Percentiles rank a stretch among this genome's conserved stretches.
These are phyloP conservation scores for Triticum urartu DNA, from an alignment of 176 grass and related monocot genomes.

Conservation along the genomic window DNA sequence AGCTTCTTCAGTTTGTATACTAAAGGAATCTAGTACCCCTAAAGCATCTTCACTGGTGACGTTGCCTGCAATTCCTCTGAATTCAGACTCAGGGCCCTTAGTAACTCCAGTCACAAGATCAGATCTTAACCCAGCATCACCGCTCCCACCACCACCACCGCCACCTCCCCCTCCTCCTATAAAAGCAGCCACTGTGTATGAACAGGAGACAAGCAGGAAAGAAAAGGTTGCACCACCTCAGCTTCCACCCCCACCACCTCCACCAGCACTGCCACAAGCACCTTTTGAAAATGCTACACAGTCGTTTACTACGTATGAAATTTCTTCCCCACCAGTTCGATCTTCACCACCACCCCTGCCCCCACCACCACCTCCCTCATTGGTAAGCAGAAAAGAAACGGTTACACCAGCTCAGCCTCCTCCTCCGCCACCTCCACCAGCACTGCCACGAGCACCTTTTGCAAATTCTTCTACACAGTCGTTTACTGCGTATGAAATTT, in stretches of 20 bases:
- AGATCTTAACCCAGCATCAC: slow-evolving; percentile 14
- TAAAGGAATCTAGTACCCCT: slow-evolving; percentile 27
- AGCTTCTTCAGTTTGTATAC: slow-evolving; percentile 9
- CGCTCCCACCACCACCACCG: slow-evolving; percentile 15
- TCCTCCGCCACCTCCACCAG: slow-evolving; percentile 6
- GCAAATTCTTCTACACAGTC: slow-evolving; percentile 20
- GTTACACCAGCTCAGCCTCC: slow-evolving; percentile 32
- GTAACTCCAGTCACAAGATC: slow-evolving; percentile 8
- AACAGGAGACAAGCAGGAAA: slow-evolving; percentile 12
- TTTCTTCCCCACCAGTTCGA: slow-evolving; percentile 2
- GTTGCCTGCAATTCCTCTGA: slow-evolving; percentile 22
- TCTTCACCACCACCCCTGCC: slow-evolving; percentile 24
- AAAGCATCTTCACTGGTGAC: slow-evolving; percentile 10
- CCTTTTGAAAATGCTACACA: slow-evolving; percentile 21
- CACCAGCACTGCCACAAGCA: neutral
- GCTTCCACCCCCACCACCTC: slow-evolving; percentile 19
- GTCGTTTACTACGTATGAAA: slow-evolving; percentile 19
- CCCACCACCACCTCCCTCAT: neutral
- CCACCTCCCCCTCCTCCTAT: slow-evolving; percentile 16
- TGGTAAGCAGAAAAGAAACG: neutral
- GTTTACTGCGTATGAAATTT: slow-evolving; percentile 17
- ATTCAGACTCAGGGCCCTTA: slow-evolving; percentile 8
- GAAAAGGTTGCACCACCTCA: slow-evolving; percentile 29
- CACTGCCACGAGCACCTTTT: slow-evolving; percentile 16
- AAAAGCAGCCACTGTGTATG: slow-evolving; percentile 23